Conservation (phyloP, 129 eudicot genomes). For the Lonicera japonica region DNA sequence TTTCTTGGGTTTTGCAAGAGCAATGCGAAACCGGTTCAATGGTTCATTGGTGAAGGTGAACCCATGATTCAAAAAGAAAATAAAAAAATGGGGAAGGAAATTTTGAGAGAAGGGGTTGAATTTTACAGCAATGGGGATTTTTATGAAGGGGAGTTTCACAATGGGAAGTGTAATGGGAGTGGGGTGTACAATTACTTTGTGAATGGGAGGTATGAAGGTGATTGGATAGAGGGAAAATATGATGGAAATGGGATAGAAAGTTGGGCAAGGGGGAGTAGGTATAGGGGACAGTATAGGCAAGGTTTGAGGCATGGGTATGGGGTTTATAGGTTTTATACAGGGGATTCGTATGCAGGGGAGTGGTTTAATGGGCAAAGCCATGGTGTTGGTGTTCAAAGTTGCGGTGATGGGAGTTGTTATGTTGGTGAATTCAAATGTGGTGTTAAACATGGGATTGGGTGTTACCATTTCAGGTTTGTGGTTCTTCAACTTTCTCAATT, state of each 20-base stretch:
- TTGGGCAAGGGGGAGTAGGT: slow-evolving; percentile 10
- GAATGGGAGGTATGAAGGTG: slow-evolving; percentile 46
- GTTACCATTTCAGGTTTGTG: slow-evolving; percentile 11
- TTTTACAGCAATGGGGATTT: slow-evolving; percentile 78
- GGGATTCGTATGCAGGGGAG: slow-evolving; percentile 27
- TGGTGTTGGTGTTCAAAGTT: slow-evolving; percentile 25
- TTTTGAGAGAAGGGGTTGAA: slow-evolving; percentile 48
- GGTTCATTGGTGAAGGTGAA: slow-evolving; percentile 36
- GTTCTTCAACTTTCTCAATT: not conserved
- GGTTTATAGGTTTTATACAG: slow-evolving; percentile 26
- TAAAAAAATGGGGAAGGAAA: not conserved
- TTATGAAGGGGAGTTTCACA: slow-evolving; percentile 82
- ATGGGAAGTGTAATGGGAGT: slow-evolving; percentile 84
- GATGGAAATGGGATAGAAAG: slow-evolving; percentile 23
- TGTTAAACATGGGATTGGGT: slow-evolving; percentile 31
- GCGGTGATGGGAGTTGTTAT: slow-evolving; percentile 26
- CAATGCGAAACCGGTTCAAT: slow-evolving; percentile 24
- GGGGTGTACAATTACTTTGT: slow-evolving; percentile 72
- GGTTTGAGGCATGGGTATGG: slow-evolving; percentile 29
- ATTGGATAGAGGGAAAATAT: not conserved
- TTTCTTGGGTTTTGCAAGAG: slow-evolving; percentile 15
- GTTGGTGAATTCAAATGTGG: slow-evolving; percentile 52
- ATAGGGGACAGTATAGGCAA: slow-evolving; percentile 26
- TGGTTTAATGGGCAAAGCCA: slow-evolving; percentile 24
- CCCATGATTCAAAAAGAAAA: not conserved